Conservation (phyloP, 257 asterid genomes). For the Mentha longifolia region DNA sequence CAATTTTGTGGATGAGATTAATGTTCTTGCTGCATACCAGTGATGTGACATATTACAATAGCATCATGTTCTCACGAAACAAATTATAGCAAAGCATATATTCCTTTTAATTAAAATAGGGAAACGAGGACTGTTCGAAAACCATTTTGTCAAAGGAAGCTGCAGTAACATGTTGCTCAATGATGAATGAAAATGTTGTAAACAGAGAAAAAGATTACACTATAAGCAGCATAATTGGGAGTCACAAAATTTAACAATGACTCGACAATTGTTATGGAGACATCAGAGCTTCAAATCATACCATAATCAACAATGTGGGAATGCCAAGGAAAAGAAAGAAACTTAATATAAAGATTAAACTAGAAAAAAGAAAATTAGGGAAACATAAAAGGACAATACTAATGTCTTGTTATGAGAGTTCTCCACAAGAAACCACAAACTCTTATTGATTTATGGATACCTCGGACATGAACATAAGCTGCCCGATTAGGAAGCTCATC, state of each 20-base stretch:
- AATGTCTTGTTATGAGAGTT: too few species aligned
- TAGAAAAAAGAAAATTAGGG: background rate
- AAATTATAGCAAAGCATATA: conserved; percentile 8
- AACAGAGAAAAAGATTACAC: conserved; percentile 63
- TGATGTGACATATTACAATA: conserved; percentile 76
- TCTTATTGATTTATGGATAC: too few species aligned
- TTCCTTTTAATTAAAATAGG: background rate
- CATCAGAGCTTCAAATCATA: background rate
- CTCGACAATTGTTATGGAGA: background rate
- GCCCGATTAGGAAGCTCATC: too few species aligned
- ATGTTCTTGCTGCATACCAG: conserved; percentile 88
- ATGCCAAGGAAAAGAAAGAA: background rate
- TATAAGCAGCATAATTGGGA: conserved; percentile 36
- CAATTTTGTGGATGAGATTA: conserved; percentile 87
- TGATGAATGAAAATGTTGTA: conserved; percentile 1
- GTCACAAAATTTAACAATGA: conserved; percentile 22
- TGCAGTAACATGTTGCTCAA: conserved; percentile 21
- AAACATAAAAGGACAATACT: too few species aligned
- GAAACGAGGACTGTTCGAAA: background rate
- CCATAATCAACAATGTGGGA: conserved; percentile 27
- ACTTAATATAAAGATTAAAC: background rate
- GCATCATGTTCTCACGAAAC: conserved; percentile 16
- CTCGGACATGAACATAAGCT: too few species aligned
- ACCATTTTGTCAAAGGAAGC: conserved; percentile 11
- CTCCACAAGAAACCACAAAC: too few species aligned